Percentiles rank a stretch among this genome's conserved stretches.
phyloP scores from a whole-genome alignment of 768 basidiomycete species.

The Naganishia randhawae region DNA sequence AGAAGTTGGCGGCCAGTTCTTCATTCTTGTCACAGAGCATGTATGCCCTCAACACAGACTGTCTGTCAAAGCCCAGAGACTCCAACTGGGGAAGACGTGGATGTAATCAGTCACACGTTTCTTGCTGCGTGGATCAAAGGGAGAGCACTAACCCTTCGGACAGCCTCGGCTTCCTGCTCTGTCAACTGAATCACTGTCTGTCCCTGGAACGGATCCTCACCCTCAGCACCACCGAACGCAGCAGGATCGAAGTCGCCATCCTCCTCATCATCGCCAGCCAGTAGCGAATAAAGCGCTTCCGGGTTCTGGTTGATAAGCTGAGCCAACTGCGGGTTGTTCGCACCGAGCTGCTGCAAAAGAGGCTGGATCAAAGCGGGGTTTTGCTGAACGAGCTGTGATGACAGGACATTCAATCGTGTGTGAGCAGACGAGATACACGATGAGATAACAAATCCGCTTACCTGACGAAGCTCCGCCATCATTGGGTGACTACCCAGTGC shows the following conservation, averaged over 20 bases:
- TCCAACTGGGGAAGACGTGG: slow-evolving; percentile 60
- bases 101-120: not conserved
- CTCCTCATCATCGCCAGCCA: slow-evolving; percentile 55
- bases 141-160: slow-evolving; percentile 67
- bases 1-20: slow-evolving; percentile 87
- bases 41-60: slow-evolving; percentile 82
- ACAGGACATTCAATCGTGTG: not conserved
- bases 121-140: not conserved
- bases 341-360: slow-evolving; percentile 74
- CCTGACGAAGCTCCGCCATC: slow-evolving; percentile 64
- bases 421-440: not conserved
- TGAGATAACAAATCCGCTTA: slow-evolving; percentile 25
- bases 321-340: slow-evolving; percentile 69
- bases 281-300: slow-evolving; percentile 61
- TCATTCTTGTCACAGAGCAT: slow-evolving; percentile 85
- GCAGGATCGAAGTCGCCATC: slow-evolving; percentile 51
- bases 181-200: slow-evolving; percentile 70
- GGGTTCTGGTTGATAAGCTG: slow-evolving; percentile 69
- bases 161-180: slow-evolving; percentile 79
- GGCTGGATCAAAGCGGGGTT: slow-evolving; percentile 78
- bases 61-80: slow-evolving; percentile 78
- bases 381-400: slow-evolving; percentile 59
- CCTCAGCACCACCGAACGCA: slow-evolving; percentile 36
- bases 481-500: slow-evolving; percentile 58
- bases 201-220: slow-evolving; percentile 41